Evolutionary conservation across 2,329 filamentous ascomycete species (phyloP).

Genomic region (Coniochaeta sp.): DNA sequence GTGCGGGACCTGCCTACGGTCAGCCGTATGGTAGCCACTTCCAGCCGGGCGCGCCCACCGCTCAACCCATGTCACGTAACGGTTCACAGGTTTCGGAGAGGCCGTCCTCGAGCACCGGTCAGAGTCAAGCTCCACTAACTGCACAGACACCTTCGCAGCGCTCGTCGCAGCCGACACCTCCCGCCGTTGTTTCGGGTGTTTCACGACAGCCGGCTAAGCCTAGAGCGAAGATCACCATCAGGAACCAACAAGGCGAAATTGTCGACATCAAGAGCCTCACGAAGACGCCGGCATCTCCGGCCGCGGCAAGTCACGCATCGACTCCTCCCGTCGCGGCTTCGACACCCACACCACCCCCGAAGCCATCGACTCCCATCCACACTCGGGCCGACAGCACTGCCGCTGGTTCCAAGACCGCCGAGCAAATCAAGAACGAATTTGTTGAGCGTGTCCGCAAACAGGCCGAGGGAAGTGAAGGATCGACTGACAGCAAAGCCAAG

Average conservation of each 20-base stretch:
- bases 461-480: slow-evolving; percentile 31
- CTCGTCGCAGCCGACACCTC: slow-evolving; percentile 46
- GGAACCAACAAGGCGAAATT: slow-evolving; percentile 71
- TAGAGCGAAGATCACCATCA: slow-evolving; percentile 76
- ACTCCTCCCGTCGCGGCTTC: slow-evolving; percentile 67
- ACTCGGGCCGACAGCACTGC: slow-evolving; percentile 62
- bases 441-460: slow-evolving; percentile 57
- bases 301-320: slow-evolving; percentile 44
- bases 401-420: slow-evolving; percentile 59
- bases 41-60: slow-evolving; percentile 28
- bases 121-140: slow-evolving; percentile 51
- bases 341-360: slow-evolving; percentile 73
- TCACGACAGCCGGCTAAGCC: slow-evolving; percentile 46
- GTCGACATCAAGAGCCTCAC: slow-evolving; percentile 58
- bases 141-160: slow-evolving; percentile 56
- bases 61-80: slow-evolving; percentile 76
- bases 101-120: slow-evolving; percentile 58
- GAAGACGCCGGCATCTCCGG: slow-evolving; percentile 52
- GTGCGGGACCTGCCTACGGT: slow-evolving; percentile 42
- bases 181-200: slow-evolving; percentile 36
- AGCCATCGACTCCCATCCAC: slow-evolving; percentile 62
- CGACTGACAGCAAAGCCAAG: slow-evolving; percentile 23
- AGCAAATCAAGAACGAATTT: slow-evolving; percentile 79
- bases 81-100: slow-evolving; percentile 72
- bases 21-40: slow-evolving; percentile 37